Base-by-base conservation (phyloP, 2,329 filamentous ascomycete species). In the Xylariaceae sp. region DNA sequence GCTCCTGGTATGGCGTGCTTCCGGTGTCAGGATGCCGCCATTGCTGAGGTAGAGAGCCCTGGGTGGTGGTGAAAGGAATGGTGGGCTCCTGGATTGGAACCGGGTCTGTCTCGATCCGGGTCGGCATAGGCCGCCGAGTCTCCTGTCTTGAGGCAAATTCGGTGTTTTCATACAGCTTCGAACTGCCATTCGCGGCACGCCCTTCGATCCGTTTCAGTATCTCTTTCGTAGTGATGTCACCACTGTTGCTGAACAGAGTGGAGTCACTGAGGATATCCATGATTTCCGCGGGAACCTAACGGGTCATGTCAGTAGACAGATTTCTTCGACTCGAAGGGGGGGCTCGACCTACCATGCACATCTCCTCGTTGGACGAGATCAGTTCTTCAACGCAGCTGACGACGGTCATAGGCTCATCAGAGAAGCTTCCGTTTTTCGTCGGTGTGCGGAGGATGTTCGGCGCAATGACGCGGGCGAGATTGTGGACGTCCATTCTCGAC, bases 401-500 rank as follows among this genome's bases (percentile, higher is more conserved):
- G 19, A 90, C 88, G 55, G 85, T 76, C 68, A 97, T 96, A 46
- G 88, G 92, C 52, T 95, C 88, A 55, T 82, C 81, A 51, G 94
- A 90, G 48, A 88, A 76, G 30, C 76, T 78, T 5, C 75, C 71
- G 34, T 72, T 74, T 59, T 82, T 84, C 29, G 75, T 66, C 50
- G 70, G 71, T 50, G 83, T 85, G 53, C 85, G 89, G 9, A 96
- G 73, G 46, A 98, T 88, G 55, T 98, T 98, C 0, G 92, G 92
- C 4, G 90, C 89, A 62, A 98, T 96, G 47, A 98, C 92, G 3
- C 94, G 97, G 3, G 92, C 88, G 47, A 98, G 75, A 57, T 98
- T 98, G 68, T 94, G 88, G 37, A 94, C 85, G 60, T 98, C 92
- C 92, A 98, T 98, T 72, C 97, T 96, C 53, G 90, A 96, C 17